These are phyloP conservation scores for Fagus sylvatica DNA, from an alignment of 306 rosid genomes.

Conservation along the genomic window DNA sequence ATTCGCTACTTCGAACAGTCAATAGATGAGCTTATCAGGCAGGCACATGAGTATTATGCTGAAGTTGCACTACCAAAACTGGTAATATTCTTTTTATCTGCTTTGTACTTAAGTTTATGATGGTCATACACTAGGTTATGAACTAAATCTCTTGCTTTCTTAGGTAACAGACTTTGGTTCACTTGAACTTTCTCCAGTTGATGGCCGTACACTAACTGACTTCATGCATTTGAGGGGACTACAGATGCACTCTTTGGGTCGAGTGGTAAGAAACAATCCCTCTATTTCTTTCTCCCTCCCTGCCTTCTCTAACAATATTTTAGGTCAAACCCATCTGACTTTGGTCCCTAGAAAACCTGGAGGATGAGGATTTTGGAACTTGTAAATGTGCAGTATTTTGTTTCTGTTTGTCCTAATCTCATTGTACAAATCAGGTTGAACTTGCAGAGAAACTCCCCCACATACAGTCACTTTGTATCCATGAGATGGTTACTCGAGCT, in stretches of 20 bases:
- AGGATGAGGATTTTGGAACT: not conserved
- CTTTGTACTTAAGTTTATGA: slow-evolving; percentile 10
- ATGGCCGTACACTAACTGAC: slow-evolving; percentile 94
- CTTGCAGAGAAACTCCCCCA: slow-evolving; percentile 92
- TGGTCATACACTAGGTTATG: slow-evolving; percentile 22
- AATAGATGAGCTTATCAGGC: slow-evolving; percentile 62
- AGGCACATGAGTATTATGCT: slow-evolving; percentile 81
- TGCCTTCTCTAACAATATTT: slow-evolving; percentile 6
- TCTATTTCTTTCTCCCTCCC: slow-evolving; percentile 14
- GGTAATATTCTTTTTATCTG: slow-evolving; percentile 46
- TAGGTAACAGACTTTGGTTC: slow-evolving; percentile 93
- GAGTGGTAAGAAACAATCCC: slow-evolving; percentile 62
- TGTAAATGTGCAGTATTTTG: slow-evolving; percentile 4
- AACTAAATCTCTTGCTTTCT: slow-evolving; percentile 27
- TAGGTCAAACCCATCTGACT: not conserved
- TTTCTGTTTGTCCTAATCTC: slow-evolving; percentile 33
- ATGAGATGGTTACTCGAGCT: slow-evolving; percentile 95
- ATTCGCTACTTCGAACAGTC: slow-evolving; percentile 59
- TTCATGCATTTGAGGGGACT: slow-evolving; percentile 99
- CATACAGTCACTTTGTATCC: slow-evolving; percentile 92
- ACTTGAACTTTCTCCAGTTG: slow-evolving; percentile 98
- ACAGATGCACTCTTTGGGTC: slow-evolving; percentile 79
- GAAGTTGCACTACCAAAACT: slow-evolving; percentile 92
- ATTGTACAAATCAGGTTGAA: slow-evolving; percentile 61
- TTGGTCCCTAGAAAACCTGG: not conserved